Conservation (phyloP, 2,329 filamentous ascomycete genomes). For the Colletotrichum chrysophilum region DNA sequence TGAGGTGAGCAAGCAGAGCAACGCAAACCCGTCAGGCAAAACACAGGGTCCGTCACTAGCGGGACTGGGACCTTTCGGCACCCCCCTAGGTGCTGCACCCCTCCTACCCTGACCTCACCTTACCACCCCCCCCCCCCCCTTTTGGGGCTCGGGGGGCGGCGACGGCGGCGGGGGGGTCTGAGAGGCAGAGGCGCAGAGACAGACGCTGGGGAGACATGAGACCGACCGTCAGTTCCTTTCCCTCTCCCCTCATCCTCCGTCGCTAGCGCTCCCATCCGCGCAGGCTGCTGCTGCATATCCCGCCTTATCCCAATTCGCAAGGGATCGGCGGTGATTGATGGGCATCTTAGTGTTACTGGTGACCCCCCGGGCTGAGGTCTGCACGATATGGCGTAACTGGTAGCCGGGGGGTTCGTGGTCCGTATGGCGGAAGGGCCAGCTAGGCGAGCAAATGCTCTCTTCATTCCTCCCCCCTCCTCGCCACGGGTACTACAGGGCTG, state of each 20-base stretch:
- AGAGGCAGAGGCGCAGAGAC: neutral
- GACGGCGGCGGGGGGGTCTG: neutral
- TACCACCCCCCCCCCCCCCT: neutral
- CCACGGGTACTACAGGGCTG: conserved; percentile 18
- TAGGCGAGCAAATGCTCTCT: neutral
- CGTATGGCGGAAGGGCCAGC: neutral
- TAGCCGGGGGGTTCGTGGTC: neutral
- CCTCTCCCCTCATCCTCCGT: neutral
- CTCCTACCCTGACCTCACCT: neutral
- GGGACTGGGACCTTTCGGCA: neutral
- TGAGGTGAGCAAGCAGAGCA: neutral
- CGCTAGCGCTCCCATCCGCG: neutral
- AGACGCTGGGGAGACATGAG: neutral
- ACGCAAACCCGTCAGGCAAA: conserved; percentile 6
- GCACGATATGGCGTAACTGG: conserved; percentile 22
- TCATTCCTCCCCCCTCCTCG: neutral
- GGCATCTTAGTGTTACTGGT: conserved; percentile 8
- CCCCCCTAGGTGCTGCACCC: neutral
- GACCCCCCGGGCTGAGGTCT: neutral
- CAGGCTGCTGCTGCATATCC: conserved; percentile 5
- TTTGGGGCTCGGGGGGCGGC: neutral
- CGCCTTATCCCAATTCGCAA: conserved; percentile 2
- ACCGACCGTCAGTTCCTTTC: neutral
- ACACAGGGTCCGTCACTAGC: conserved; percentile 19
- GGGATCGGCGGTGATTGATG: conserved; percentile 23